phyloP scores from a whole-genome alignment of 1,139 yeast species.

The Suhomyces choctaworum region DNA sequence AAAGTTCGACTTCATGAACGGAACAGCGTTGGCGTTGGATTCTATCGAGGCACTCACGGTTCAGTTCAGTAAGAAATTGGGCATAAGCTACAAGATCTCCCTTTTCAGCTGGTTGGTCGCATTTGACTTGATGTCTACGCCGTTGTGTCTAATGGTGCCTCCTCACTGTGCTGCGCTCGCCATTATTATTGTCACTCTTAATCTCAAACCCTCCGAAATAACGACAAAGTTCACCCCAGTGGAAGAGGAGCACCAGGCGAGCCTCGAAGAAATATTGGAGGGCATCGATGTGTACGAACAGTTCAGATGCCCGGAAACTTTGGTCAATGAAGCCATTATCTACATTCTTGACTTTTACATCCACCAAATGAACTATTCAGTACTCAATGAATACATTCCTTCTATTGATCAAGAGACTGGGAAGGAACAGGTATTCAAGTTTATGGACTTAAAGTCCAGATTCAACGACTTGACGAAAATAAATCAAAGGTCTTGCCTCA shows the following conservation, averaged over 20 bases:
- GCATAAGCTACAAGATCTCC: constrained; percentile 46
- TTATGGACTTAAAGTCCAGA: constrained; percentile 47
- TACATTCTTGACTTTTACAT: constrained; percentile 64
- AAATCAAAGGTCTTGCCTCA: constrained; percentile 40
- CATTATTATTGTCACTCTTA: constrained; percentile 46
- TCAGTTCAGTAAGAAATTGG: constrained; percentile 60
- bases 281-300: constrained; percentile 39
- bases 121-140: constrained; percentile 74
- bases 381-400: constrained; percentile 27
- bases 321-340: constrained; percentile 60
- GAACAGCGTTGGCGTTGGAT: constrained; percentile 39
- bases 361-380: constrained; percentile 44
- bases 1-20: constrained; percentile 71
- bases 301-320: constrained; percentile 49
- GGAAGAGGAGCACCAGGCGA: constrained; percentile 30
- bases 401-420: constrained; percentile 35
- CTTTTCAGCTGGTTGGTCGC: constrained; percentile 73
- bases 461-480: constrained; percentile 44
- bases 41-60: constrained; percentile 68
- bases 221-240: constrained; percentile 30
- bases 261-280: constrained; percentile 29
- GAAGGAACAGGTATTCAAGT: constrained; percentile 48
- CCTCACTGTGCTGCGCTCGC: constrained; percentile 82
- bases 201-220: constrained; percentile 43
- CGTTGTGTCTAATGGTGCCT: constrained; percentile 69